Conservation (phyloP, 1,139 yeast species). For the Suhomyces panamericanus region DNA sequence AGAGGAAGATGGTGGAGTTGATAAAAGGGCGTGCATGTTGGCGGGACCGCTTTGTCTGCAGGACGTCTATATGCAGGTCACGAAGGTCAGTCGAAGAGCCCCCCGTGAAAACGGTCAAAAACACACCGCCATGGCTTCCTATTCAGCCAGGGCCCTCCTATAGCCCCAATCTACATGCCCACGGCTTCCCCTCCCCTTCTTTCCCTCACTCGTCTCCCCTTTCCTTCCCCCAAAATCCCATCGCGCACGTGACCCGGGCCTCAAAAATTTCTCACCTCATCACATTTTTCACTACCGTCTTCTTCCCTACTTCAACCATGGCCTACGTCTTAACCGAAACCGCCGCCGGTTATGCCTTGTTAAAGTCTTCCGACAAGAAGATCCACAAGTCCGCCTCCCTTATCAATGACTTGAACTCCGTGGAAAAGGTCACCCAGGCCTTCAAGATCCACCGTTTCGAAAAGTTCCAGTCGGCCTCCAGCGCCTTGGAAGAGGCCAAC, state of each 20-base stretch:
- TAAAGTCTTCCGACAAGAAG: slow-evolving; percentile 97
- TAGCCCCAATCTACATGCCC: not conserved
- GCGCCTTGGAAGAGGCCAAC: slow-evolving; percentile 94
- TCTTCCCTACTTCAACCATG: slow-evolving; percentile 42
- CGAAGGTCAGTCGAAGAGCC: not conserved
- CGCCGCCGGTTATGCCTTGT: slow-evolving; percentile 96
- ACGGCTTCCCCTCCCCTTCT: not conserved
- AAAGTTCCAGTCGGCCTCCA: slow-evolving; percentile 91
- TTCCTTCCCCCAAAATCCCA: not conserved
- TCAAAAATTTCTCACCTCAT: slow-evolving; percentile 25
- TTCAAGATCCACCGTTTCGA: slow-evolving; percentile 95
- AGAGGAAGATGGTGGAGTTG: too few relatives aligned
- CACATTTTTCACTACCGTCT: slow-evolving; percentile 18
- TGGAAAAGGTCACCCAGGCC: slow-evolving; percentile 76
- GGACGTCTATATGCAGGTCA: not conserved
- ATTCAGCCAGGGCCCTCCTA: not conserved
- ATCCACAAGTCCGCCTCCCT: slow-evolving; percentile 80
- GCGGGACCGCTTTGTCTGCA: not conserved
- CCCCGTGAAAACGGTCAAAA: not conserved
- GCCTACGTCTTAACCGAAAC: slow-evolving; percentile 96
- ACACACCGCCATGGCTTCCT: too few relatives aligned
- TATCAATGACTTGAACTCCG: slow-evolving; percentile 74
- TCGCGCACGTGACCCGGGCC: slow-evolving; percentile 2
- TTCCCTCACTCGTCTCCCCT: too few relatives aligned
- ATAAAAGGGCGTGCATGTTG: too few relatives aligned